Evolutionary conservation across 225 moss, liverwort and hornwort species (phyloP).

Genomic region (Polytrichum formosum): DNA sequence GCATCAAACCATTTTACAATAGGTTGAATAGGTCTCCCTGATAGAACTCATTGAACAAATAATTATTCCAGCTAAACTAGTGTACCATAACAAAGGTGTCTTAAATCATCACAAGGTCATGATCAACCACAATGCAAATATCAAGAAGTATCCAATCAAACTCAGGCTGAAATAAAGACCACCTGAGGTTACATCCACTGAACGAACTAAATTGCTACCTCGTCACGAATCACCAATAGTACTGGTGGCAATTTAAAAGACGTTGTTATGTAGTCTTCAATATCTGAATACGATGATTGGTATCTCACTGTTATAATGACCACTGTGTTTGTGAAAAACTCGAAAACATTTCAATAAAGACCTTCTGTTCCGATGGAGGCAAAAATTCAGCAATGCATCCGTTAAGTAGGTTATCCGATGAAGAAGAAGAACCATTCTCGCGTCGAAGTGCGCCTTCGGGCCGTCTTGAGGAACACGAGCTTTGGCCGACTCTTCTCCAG

Average conservation of each 20-base stretch:
- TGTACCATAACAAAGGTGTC: too few species aligned
- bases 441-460: conserved; percentile 18
- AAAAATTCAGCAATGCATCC: conserved; percentile 54
- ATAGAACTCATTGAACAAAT: too few species aligned
- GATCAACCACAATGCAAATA: too few species aligned
- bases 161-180: too few species aligned
- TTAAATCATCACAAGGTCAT: too few species aligned
- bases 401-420: conserved; percentile 28
- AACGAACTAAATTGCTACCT: too few species aligned
- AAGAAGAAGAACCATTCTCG: conserved; percentile 13
- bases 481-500: conserved; percentile 10
- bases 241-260: not conserved
- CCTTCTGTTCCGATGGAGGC: conserved; percentile 49
- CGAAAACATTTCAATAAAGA: conserved; percentile 5
- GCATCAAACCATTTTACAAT: not conserved
- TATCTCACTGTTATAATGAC: not conserved
- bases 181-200: too few species aligned
- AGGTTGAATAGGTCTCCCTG: too few species aligned
- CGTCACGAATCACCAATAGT: too few species aligned
- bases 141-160: too few species aligned
- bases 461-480: conserved; percentile 8
- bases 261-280: not conserved
- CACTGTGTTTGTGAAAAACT: not conserved
- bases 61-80: too few species aligned
- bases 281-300: not conserved